These are phyloP conservation scores for Effrenium voratum DNA, from an alignment of 73 alveolate genomes.

Conservation along the genomic window DNA sequence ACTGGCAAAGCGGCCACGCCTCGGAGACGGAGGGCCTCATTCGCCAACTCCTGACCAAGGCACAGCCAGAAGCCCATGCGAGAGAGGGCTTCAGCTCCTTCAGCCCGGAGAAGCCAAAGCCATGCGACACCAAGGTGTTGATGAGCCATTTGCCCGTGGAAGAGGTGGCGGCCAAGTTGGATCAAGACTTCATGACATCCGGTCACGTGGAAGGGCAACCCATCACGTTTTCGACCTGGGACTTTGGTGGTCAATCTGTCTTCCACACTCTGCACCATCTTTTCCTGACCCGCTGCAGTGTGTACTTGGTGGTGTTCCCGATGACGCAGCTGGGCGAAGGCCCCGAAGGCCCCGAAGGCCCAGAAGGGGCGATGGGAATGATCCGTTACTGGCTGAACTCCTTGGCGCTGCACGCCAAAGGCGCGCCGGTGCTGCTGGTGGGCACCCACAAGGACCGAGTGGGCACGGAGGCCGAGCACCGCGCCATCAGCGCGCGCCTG, in stretches of 20 bases:
- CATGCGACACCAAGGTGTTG: neutral
- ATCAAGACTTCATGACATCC: neutral
- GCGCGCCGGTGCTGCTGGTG: slow-evolving; percentile 60
- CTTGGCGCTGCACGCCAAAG: slow-evolving; percentile 59
- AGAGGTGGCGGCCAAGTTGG: slow-evolving; percentile 53
- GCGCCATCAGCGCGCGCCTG: slow-evolving; percentile 7
- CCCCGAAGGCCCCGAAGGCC: neutral
- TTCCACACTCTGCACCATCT: slow-evolving; percentile 68
- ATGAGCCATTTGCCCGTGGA: slow-evolving; percentile 30
- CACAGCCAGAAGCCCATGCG: neutral
- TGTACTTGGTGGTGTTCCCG: slow-evolving; percentile 66
- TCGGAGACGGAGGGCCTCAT: slow-evolving; percentile 48
- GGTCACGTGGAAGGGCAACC: neutral
- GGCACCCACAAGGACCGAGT: slow-evolving; percentile 75
- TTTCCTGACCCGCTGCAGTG: slow-evolving; percentile 59
- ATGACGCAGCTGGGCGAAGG: slow-evolving; percentile 9
- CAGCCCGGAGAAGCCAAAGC: neutral
- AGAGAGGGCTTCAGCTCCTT: neutral
- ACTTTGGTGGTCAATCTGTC: slow-evolving; percentile 81
- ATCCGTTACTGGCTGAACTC: slow-evolving; percentile 57
- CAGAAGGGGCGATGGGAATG: slow-evolving; percentile 28
- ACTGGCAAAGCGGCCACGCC: slow-evolving; percentile 26
- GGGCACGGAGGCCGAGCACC: neutral
- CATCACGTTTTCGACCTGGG: slow-evolving; percentile 71
- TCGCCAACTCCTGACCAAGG: slow-evolving; percentile 16